Percentiles rank a stretch among this genome's conserved stretches.
Conservation (phyloP, 1,284 basidiomycete species). For the Trichosporon faecale region DNA sequence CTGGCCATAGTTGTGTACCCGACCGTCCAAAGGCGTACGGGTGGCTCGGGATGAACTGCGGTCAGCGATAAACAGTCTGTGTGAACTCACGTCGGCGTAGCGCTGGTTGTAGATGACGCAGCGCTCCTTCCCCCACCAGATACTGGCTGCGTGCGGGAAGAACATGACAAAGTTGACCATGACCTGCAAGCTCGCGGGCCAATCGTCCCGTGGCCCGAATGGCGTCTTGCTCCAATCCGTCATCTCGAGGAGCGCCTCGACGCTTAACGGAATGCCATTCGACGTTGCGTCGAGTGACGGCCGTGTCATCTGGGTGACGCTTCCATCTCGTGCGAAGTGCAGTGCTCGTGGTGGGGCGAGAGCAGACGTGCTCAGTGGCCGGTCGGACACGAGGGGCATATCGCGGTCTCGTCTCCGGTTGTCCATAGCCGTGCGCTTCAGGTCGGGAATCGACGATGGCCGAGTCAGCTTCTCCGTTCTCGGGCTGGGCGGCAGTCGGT, state of each 20-base stretch:
- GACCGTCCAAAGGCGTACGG: constrained; percentile 46
- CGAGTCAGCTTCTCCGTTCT: not conserved
- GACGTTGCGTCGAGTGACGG: not conserved
- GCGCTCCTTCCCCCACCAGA: constrained; percentile 50
- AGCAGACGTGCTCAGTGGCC: not conserved
- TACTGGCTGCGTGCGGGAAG: constrained; percentile 41
- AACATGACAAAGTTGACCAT: constrained; percentile 35
- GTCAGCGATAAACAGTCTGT: not conserved
- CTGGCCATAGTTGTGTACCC: constrained; percentile 42
- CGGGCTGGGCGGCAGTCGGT: not conserved
- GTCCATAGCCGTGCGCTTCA: not conserved
- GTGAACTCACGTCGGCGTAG: constrained; percentile 34
- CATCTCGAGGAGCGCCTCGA: constrained; percentile 34
- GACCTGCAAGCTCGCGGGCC: constrained; percentile 42
- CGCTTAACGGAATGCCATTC: constrained; percentile 26
- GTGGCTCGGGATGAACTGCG: constrained; percentile 34
- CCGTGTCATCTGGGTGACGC: not conserved
- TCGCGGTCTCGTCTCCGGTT: not conserved
- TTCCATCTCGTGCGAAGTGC: constrained; percentile 16
- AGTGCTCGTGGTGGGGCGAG: not conserved
- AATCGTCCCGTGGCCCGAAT: constrained; percentile 38
- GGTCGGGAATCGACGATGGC: not conserved
- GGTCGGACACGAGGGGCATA: not conserved
- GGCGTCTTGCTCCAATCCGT: constrained; percentile 47
- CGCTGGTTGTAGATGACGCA: constrained; percentile 48